Evolutionary conservation across 495 filamentous ascomycete species (phyloP).

Genomic region (Tuber calosporum): DNA sequence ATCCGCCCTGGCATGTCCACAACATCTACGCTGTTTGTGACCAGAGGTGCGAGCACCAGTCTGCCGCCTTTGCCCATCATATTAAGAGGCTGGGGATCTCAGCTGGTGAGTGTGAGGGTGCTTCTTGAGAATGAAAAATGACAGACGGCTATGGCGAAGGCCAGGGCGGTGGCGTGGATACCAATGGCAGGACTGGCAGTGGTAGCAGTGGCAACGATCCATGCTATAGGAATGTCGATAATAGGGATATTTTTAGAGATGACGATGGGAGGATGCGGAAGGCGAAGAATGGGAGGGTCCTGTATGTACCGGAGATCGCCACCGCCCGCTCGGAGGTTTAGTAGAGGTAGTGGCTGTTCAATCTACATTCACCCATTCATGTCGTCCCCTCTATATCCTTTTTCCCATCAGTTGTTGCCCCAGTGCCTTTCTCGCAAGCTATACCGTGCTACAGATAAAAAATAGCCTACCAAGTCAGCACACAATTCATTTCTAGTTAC

Average conservation of each 20-base stretch:
- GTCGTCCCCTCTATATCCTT: too few relatives aligned
- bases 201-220: neutral
- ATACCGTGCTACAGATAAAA: too few relatives aligned
- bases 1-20: too few relatives aligned
- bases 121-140: neutral
- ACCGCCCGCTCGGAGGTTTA: neutral
- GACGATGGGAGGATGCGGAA: neutral
- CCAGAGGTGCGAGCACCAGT: conserved; percentile 71
- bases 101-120: conserved; percentile 43
- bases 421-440: too few relatives aligned
- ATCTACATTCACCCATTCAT: too few relatives aligned
- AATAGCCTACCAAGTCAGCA: too few relatives aligned
- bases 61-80: conserved; percentile 75
- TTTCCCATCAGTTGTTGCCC: too few relatives aligned
- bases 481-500: too few relatives aligned
- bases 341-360: neutral
- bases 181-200: neutral
- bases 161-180: neutral
- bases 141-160: neutral
- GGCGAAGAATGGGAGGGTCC: too few relatives aligned
- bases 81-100: conserved; percentile 67
- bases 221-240: neutral
- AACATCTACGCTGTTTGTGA: conserved; percentile 78
- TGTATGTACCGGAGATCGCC: neutral
- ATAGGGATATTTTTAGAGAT: too few relatives aligned